Base-by-base conservation (phyloP, 345 rosid species). In the Boechera retrofracta region DNA sequence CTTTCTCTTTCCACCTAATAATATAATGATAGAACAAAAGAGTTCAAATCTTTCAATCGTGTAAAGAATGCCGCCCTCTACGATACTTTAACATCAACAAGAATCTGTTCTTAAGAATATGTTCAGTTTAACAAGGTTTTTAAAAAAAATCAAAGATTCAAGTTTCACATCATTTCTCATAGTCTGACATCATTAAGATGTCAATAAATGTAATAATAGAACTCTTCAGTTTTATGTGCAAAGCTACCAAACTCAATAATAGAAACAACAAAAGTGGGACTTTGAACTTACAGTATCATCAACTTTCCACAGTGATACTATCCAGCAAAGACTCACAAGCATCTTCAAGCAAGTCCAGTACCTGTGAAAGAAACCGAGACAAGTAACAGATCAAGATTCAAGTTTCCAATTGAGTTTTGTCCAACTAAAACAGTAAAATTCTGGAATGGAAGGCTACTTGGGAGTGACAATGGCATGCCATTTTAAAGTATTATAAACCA, bases 261-360 rank as follows among this genome's bases (percentile, higher is more conserved):
- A 0, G 42, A 2, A 32, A 6, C 39, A 45, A 39, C 42, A 44
- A 10, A 56, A 52, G 10, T 21, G 32, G 2, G 24, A 24, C 24
- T 7, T 13, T 36, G 21, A 8, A 18, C 52, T 69, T 8, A 58
- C 26, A 10, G 7, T 72, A 58, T 61, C 52, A 72, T 48, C 53
- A 48, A 36, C 0, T 83, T 77, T 79, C 84, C 0, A 85, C 84
- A 79, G 81, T 56, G 64, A 94, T 84, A 83, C 85, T 87, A 79
- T 94, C 97, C 81, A 94, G 72, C 89, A 92, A 76, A 11, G 97
- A 92, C 74, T 84, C 93, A 58, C 97, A 94, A 7, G 95, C 97
- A 85, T 94, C 98, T 80, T 89, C 97, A 71, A 91, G 97, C 75
- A 91, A 58, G 79, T 94, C 92, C 76, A 94, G 69, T 57, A 91